Evolutionary conservation across 805 yeast species (phyloP).

Genomic region (Scheffersomyces lignosus): DNA sequence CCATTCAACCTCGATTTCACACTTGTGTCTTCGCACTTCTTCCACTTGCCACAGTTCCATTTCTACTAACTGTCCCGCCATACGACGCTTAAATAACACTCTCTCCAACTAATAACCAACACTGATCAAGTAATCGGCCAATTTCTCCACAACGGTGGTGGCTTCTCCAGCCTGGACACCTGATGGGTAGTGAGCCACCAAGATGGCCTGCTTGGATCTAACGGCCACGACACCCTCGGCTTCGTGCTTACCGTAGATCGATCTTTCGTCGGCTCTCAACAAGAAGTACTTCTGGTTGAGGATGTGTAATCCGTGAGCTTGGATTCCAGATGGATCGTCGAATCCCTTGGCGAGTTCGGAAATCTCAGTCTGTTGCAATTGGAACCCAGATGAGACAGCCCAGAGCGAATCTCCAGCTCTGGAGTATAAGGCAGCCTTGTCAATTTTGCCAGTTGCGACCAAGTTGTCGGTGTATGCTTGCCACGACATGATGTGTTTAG

Average conservation of each 20-base stretch:
- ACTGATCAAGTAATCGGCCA: constrained; percentile 91
- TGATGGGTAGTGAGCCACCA: constrained; percentile 92
- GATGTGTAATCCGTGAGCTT: constrained; percentile 82
- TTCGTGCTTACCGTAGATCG: constrained; percentile 89
- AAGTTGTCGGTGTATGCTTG: constrained; percentile 95
- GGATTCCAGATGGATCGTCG: constrained; percentile 74
- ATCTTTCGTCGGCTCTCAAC: constrained; percentile 86
- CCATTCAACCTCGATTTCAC: too few relatives aligned
- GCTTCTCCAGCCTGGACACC: constrained; percentile 95
- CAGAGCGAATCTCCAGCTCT: constrained; percentile 93
- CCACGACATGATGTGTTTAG: constrained; percentile 15
- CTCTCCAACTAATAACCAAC: constrained; percentile 62
- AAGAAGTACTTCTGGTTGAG: constrained; percentile 86
- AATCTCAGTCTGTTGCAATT: constrained; percentile 69
- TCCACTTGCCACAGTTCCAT: too few relatives aligned
- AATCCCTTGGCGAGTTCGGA: constrained; percentile 74
- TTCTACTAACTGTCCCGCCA: too few relatives aligned
- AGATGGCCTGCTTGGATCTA: constrained; percentile 88
- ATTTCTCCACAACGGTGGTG: constrained; percentile 88
- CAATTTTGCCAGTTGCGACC: constrained; percentile 81
- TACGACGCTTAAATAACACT: background rate
- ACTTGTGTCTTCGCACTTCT: too few relatives aligned
- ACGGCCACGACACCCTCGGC: constrained; percentile 88
- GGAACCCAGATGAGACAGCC: constrained; percentile 78
- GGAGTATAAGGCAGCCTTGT: constrained; percentile 90